phyloP scores from a whole-genome alignment of 108 stramenopile species.

The Bacterosira constricta region DNA sequence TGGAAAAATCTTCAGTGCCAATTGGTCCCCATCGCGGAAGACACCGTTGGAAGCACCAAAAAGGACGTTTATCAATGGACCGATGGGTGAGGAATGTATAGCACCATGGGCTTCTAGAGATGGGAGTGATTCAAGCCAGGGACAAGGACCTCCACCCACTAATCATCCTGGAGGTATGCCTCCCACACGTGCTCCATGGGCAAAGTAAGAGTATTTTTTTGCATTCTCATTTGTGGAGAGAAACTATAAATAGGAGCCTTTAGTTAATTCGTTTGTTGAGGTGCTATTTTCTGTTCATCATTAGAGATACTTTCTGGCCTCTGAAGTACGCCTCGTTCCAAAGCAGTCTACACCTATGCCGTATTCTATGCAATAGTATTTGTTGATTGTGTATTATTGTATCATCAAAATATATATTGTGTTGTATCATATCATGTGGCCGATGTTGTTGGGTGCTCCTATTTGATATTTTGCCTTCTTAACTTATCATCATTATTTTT shows the following conservation, averaged over 20 bases:
- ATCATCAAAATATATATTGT: too few relatives aligned
- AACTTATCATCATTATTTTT: too few relatives aligned
- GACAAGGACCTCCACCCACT: background rate
- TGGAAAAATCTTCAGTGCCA: constrained; percentile 76
- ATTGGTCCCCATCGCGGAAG: constrained; percentile 66
- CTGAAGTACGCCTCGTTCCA: background rate
- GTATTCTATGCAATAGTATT: too few relatives aligned
- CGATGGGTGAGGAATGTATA: constrained; percentile 41
- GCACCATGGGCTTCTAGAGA: constrained; percentile 51
- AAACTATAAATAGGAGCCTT: too few relatives aligned
- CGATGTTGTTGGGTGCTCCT: too few relatives aligned
- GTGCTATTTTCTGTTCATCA: background rate
- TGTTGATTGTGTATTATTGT: too few relatives aligned
- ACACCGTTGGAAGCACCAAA: constrained; percentile 54
- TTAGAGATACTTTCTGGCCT: background rate
- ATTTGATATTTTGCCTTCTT: too few relatives aligned
- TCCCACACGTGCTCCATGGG: constrained; percentile 57
- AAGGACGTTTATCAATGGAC: constrained; percentile 58
- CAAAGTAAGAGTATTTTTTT: constrained; percentile 29
- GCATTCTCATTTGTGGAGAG: too few relatives aligned
- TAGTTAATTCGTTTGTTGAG: too few relatives aligned
- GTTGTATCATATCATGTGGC: too few relatives aligned
- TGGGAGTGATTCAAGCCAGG: background rate
- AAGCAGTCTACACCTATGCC: too few relatives aligned
- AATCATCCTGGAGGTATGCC: constrained; percentile 39